Percentiles rank a stretch among this genome's conserved stretches.
These are phyloP conservation scores for Diplodia scrobiculata DNA, from an alignment of 2,329 filamentous ascomycete species.

Conservation along the genomic window DNA sequence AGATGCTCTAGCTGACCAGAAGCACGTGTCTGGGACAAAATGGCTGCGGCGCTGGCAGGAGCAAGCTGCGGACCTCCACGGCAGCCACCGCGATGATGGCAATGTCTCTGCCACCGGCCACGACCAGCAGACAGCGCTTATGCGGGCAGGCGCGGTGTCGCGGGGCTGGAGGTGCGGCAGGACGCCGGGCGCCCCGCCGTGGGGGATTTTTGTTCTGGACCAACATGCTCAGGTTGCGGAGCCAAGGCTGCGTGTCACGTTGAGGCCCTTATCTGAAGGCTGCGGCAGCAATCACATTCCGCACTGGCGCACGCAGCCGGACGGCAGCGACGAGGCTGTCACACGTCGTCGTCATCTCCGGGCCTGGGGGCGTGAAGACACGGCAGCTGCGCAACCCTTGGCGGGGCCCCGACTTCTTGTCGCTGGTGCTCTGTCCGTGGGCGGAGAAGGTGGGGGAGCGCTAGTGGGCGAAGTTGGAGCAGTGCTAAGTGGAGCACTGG, in stretches of 20 bases:
- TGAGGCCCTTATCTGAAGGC: not conserved
- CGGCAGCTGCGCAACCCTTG: conserved; percentile 6
- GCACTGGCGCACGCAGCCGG: conserved; percentile 5
- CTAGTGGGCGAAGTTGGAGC: not conserved
- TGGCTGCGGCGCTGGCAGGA: not conserved
- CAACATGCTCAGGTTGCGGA: conserved; percentile 2
- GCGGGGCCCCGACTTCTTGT: not conserved
- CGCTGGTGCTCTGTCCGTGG: not conserved
- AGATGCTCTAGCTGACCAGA: not conserved
- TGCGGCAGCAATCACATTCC: conserved; percentile 10
- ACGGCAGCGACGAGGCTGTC: conserved; percentile 13
- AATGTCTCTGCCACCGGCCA: not conserved
- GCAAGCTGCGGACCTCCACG: not conserved
- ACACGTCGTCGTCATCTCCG: conserved; percentile 18
- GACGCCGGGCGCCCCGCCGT: not conserved
- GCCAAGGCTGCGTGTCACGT: conserved; percentile 16
- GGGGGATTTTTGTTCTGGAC: not conserved
- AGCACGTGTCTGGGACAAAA: not conserved
- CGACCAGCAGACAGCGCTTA: not conserved
- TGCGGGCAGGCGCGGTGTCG: not conserved
- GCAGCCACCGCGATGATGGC: not conserved
- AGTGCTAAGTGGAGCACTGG: not conserved
- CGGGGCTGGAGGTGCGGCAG: not conserved
- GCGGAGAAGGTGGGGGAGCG: not conserved
- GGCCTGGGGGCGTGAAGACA: not conserved